A percentile compares a stretch with the other conserved stretches of the same genome.
phyloP scores from a whole-genome alignment of 129 eudicot species.

The Apium graveolens region DNA sequence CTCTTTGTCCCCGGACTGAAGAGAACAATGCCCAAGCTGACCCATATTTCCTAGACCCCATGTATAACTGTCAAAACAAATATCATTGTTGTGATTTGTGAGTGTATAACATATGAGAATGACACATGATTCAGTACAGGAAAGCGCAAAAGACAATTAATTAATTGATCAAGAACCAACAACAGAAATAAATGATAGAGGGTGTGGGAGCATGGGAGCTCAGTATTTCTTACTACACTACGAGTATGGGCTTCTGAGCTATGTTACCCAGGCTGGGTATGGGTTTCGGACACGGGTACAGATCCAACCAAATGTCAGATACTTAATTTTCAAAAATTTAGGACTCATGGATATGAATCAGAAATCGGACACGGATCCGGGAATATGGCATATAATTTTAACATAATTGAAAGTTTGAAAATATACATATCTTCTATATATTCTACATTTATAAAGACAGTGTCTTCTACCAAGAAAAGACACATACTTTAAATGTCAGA shows the following conservation, averaged over 20 bases:
- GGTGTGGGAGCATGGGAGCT: not conserved
- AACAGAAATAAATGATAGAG: not conserved
- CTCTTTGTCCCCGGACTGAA: conserved; percentile 84
- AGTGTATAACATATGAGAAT: not conserved
- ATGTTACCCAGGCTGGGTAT: too few species aligned
- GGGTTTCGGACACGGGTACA: too few species aligned
- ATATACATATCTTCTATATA: too few species aligned
- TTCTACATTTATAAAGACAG: too few species aligned
- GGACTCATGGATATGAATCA: too few species aligned
- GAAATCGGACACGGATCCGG: too few species aligned
- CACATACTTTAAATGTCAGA: too few species aligned
- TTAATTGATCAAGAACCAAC: not conserved
- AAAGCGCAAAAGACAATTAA: not conserved
- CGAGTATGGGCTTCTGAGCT: not conserved
- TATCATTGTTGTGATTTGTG: not conserved
- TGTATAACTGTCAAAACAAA: conserved; percentile 53
- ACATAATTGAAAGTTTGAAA: too few species aligned
- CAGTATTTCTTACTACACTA: not conserved
- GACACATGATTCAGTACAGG: not conserved
- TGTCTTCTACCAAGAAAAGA: too few species aligned
- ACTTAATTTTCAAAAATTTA: too few species aligned
- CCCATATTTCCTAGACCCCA: conserved; percentile 99
- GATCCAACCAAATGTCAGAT: too few species aligned
- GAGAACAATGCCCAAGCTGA: conserved; percentile 92
- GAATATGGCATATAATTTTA: too few species aligned